A percentile compares a stretch with the other conserved stretches of the same genome.
These are phyloP conservation scores for Rutstroemia sp. DNA, from an alignment of 2,329 filamentous ascomycete genomes.

Conservation along the genomic window DNA sequence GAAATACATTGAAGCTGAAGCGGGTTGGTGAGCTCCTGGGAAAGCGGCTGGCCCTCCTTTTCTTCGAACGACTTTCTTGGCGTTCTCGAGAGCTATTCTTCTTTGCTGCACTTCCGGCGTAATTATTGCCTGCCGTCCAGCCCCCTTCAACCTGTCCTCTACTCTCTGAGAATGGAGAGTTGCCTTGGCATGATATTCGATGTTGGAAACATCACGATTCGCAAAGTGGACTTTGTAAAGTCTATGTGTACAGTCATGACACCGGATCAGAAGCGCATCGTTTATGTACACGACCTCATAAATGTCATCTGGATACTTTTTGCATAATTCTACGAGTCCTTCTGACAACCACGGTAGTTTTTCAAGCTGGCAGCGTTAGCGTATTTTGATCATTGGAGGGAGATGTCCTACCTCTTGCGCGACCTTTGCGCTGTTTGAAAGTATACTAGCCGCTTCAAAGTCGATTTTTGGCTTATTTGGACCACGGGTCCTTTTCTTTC, in stretches of 20 bases:
- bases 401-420: neutral
- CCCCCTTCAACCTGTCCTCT: neutral
- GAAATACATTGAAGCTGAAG: too few relatives aligned
- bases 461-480: neutral
- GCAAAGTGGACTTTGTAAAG: conserved; percentile 6
- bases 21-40: too few relatives aligned
- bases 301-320: conserved; percentile 4
- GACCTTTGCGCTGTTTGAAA: neutral
- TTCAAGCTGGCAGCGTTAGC: conserved; percentile 1
- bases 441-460: neutral
- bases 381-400: neutral
- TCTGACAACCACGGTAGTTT: conserved; percentile 6
- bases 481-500: too few relatives aligned
- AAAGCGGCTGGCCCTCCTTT: too few relatives aligned
- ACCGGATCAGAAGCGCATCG: neutral
- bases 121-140: neutral
- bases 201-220: conserved; percentile 8
- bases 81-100: neutral
- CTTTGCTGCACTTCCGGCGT: neutral
- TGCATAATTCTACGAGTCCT: conserved; percentile 2
- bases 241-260: conserved; percentile 1
- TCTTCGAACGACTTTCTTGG: neutral
- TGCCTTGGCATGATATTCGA: conserved; percentile 7
- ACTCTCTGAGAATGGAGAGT: neutral
- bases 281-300: conserved; percentile 1